Evolutionary conservation across 208 protist genomes (phyloP), one percentile per base, ranked within the genome.

Genomic region (Wallacemonas sp.): DNA sequence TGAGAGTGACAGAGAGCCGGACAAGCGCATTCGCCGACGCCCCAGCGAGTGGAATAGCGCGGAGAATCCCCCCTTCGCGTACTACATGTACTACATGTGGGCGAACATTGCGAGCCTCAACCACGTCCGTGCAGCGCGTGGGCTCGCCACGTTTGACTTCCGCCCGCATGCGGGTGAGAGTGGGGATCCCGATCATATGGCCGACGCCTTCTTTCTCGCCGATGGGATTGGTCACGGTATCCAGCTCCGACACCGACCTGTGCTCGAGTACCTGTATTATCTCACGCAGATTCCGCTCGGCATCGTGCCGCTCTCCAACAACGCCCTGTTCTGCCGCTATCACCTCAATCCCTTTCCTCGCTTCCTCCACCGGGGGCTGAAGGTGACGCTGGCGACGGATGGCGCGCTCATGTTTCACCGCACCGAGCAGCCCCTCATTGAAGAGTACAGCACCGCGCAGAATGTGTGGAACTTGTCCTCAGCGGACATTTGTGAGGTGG

Each of bases 251-350:
- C 80, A 97, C 34, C 77, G 77, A 17, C 94, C 98, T 0, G 83
- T 93, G 22, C 72, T 99, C 41, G 91, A 99, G 86, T 99, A 99
- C 72, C 81, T 99, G 27, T 99, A 98, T 75, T 99, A 99, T 72
- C 80, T 99, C 2, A 69, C 74, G 17, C 98, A 99, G 82, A 93
- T 99, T 56, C 97, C 97, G 21, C 81, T 99, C 9, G 95, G 96
- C 19, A 81, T 99, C 26, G 98, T 97, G 61, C 98, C 98, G 31
- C 81, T 99, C 26, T 98, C 89, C 69, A 99, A 99, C 84, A 99
- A 99, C 85, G 82, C 89, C 3, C 90, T 99, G 22, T 99, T 99
- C 77, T 88, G 98, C 41, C 76, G 89, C 24, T 99, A 99, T 72
- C 26, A 79, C 27, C 77, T 94, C 47, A 98, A 98, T 77, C 98